Percentiles rank a stretch among this genome's conserved stretches.
Evolutionary conservation across 768 basidiomycete genomes (phyloP).

Genomic region (Scleroderma bovista): DNA sequence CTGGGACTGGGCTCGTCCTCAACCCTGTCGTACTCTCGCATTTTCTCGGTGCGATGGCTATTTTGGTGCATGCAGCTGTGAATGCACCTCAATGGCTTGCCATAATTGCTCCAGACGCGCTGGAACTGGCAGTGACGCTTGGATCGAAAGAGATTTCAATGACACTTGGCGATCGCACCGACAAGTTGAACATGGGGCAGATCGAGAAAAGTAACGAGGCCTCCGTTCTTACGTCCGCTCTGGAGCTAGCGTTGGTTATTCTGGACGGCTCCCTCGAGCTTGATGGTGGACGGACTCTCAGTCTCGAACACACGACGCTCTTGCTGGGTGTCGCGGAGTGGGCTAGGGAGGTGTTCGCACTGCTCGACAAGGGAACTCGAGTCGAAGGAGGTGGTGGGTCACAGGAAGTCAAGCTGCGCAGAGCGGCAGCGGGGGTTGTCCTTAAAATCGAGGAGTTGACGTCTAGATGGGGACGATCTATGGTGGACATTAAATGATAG

Average conservation of each 20-base stretch:
- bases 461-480: slow-evolving; percentile 61
- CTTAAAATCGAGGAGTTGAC: slow-evolving; percentile 73
- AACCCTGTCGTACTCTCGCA: slow-evolving; percentile 73
- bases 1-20: slow-evolving; percentile 79
- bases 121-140: slow-evolving; percentile 80
- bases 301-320: slow-evolving; percentile 69
- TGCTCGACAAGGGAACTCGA: slow-evolving; percentile 58
- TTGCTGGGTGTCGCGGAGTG: slow-evolving; percentile 75
- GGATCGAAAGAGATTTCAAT: slow-evolving; percentile 60
- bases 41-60: slow-evolving; percentile 66
- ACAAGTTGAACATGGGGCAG: slow-evolving; percentile 23
- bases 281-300: slow-evolving; percentile 71
- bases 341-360: slow-evolving; percentile 63
- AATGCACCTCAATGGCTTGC: slow-evolving; percentile 78
- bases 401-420: slow-evolving; percentile 54
- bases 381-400: slow-evolving; percentile 61
- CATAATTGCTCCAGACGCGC: slow-evolving; percentile 71
- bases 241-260: slow-evolving; percentile 74
- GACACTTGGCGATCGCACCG: slow-evolving; percentile 30
- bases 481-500: slow-evolving; percentile 40
- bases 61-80: slow-evolving; percentile 78
- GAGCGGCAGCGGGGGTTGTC: slow-evolving; percentile 74
- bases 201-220: slow-evolving; percentile 50
- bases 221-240: slow-evolving; percentile 62
- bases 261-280: slow-evolving; percentile 71